Conservation (phyloP, 2,329 filamentous ascomycete species). For the Sporothrix dimorphospora region DNA sequence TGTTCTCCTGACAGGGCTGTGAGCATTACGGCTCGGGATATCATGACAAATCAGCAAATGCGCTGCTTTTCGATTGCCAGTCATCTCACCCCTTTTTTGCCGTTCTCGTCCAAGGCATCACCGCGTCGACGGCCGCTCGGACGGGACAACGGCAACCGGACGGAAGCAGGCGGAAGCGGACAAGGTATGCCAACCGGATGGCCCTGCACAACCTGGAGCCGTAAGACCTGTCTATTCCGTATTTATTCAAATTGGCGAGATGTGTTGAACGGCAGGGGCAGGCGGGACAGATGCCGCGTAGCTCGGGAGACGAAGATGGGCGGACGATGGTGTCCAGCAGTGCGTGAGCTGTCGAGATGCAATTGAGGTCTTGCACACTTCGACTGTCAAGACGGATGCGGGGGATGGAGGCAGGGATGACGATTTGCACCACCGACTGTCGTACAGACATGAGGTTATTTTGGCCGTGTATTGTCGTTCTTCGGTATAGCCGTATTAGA, state of each 20-base stretch:
- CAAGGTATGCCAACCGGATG: not conserved
- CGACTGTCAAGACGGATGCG: not conserved
- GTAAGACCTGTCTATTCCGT: not conserved
- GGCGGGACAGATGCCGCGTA: not conserved
- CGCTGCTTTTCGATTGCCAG: not conserved
- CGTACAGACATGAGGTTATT: constrained; percentile 20
- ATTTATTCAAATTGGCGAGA: constrained; percentile 1
- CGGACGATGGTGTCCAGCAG: not conserved
- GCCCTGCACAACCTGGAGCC: not conserved
- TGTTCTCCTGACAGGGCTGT: not conserved
- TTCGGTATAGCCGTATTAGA: not conserved
- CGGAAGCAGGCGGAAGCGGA: not conserved
- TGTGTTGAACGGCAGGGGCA: not conserved
- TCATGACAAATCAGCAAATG: not conserved
- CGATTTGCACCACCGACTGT: constrained; percentile 6
- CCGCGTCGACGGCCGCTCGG: not conserved
- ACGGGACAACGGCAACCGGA: not conserved
- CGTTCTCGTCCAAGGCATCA: not conserved
- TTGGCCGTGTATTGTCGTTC: not conserved
- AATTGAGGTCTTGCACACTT: not conserved
- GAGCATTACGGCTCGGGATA: not conserved
- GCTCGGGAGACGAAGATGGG: no score
- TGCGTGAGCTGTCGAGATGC: no score
- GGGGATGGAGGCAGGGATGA: not conserved
- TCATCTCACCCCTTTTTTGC: not conserved